Evolutionary conservation across 441 rosid species (phyloP).

Genomic region (Erodium trifolium): DNA sequence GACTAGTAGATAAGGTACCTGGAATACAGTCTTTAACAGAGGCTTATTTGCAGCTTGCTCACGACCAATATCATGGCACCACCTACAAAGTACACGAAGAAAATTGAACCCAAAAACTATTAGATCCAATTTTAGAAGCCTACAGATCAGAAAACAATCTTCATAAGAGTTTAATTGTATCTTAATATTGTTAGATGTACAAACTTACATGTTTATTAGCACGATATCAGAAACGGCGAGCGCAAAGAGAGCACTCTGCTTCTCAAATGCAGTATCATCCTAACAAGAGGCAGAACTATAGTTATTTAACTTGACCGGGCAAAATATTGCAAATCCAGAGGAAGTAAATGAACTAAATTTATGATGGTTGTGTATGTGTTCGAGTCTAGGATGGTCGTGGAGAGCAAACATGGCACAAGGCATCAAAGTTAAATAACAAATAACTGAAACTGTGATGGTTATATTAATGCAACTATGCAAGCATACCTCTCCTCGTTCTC

Average conservation of each 20-base stretch:
- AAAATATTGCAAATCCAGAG: background rate
- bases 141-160: background rate
- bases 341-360: background rate
- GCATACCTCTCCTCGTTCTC: slow-evolving; percentile 97
- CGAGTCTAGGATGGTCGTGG: background rate
- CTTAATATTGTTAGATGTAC: slow-evolving; percentile 11
- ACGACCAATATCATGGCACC: slow-evolving; percentile 97
- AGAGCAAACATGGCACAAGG: background rate
- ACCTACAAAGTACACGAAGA: slow-evolving; percentile 41
- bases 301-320: background rate
- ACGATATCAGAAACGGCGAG: slow-evolving; percentile 98
- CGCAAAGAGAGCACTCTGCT: slow-evolving; percentile 99
- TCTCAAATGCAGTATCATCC: slow-evolving; percentile 99
- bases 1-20: slow-evolving; percentile 39
- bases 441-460: no score
- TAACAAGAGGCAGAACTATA: slow-evolving; percentile 19
- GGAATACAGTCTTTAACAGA: slow-evolving; percentile 93
- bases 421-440: background rate
- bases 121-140: background rate
- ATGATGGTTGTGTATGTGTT: background rate
- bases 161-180: background rate
- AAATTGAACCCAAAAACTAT: background rate
- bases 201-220: slow-evolving; percentile 90
- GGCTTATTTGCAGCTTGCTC: slow-evolving; percentile 99
- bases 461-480: background rate